Evolutionary conservation across 768 basidiomycete species (phyloP), one percentile per base, ranked within the genome.

Genomic region (Russula dissimulans): DNA sequence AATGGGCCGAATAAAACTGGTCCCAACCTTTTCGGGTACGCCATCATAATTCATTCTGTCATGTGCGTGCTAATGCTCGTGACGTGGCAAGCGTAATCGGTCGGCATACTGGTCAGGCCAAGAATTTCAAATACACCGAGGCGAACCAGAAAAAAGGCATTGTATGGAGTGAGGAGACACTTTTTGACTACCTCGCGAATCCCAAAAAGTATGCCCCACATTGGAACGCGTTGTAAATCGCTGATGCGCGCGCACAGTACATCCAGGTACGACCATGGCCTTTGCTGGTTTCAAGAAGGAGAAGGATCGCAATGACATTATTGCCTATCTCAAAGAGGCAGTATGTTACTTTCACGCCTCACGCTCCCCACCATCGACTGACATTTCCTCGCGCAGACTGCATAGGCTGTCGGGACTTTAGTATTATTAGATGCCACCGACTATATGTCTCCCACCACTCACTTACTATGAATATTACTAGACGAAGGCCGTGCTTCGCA

Each of bases 251-350:
- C 22, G 11, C 45, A 5, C 60, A 91, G 89, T 94, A 93, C 78
- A 95, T 95, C 66, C 91, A 42, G 94, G 95, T 50, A 97, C 95
- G 53, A 97, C 95, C 79, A 97, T 97, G 95, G 95, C 94, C 59
- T 97, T 97, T 68, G 93, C 94, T 66, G 95, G 95, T 69, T 77
- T 98, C 72, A 98, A 97, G 87, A 98, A 97, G 84, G 91, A 91
- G 10, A 92, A 94, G 81, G 95, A 97, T 74, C 86, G 95, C 77
- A 89, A 85, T 72, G 95, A 98, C 77, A 85, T 98, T 69, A 81
- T 97, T 69, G 84, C 93, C 60, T 84, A 79, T 72, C 79, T 95
- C 68, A 89, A 89, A 79, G 81, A 85, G 54, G 70, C 81, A 57
- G 89, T 90, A 69, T 64, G 87, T 77, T 4, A 18, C 15, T 14